These are phyloP conservation scores for Zygoascus tannicola DNA, from an alignment of 805 yeast species.

Conservation along the genomic window DNA sequence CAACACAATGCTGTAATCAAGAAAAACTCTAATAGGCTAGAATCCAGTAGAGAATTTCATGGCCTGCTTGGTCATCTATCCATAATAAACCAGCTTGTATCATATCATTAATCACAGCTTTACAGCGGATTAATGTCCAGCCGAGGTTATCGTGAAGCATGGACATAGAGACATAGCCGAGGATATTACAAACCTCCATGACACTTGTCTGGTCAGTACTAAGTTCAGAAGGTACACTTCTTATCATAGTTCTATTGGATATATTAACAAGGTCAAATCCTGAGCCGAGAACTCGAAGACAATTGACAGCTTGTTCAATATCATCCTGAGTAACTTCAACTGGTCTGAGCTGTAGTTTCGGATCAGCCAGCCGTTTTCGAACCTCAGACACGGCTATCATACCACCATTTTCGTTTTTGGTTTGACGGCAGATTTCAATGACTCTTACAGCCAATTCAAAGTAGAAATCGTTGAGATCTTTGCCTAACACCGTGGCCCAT, in stretches of 20 bases:
- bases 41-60: conserved; percentile 30
- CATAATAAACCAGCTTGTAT: conserved; percentile 75
- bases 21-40: conserved; percentile 23
- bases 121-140: conserved; percentile 61
- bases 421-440: conserved; percentile 64
- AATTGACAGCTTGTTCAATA: conserved; percentile 35
- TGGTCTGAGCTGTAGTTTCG: conserved; percentile 18
- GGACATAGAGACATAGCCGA: conserved; percentile 63
- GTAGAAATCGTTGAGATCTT: conserved; percentile 42
- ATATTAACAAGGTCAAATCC: conserved; percentile 59
- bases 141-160: conserved; percentile 62
- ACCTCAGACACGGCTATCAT: conserved; percentile 55
- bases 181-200: conserved; percentile 63
- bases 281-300: conserved; percentile 51
- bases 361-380: conserved; percentile 27
- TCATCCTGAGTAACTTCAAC: conserved; percentile 39
- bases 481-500: conserved; percentile 29
- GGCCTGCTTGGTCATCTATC: conserved; percentile 47
- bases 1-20: not conserved
- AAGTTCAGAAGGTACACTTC: conserved; percentile 55
- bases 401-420: conserved; percentile 75
- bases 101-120: conserved; percentile 64
- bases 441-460: conserved; percentile 64
- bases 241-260: conserved; percentile 43
- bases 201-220: conserved; percentile 61